phyloP scores from a whole-genome alignment of 345 rosid species.

The Corchorus capsularis region DNA sequence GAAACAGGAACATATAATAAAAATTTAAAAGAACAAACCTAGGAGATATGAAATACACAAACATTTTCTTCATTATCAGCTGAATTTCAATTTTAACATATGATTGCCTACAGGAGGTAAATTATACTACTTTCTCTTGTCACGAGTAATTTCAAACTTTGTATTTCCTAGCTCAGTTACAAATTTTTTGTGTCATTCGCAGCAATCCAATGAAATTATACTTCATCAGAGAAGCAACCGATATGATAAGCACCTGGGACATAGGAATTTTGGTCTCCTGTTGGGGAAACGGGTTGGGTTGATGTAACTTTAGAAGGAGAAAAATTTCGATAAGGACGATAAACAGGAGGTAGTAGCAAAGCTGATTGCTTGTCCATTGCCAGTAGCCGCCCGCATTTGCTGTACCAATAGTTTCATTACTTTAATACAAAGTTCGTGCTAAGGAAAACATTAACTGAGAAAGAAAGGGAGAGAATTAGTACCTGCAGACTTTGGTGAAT shows the following conservation, averaged over 20 bases:
- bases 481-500: slow-evolving; percentile 78
- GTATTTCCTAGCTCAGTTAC: slow-evolving; percentile 1
- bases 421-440: slow-evolving; percentile 8
- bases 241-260: slow-evolving; percentile 49
- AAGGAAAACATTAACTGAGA: not conserved
- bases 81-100: no score
- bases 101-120: not conserved
- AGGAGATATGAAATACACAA: slow-evolving; percentile 31
- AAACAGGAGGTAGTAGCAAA: slow-evolving; percentile 57
- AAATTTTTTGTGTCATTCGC: not conserved
- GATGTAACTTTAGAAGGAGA: slow-evolving; percentile 25
- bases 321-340: slow-evolving; percentile 44
- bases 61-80: no score
- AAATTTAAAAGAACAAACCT: no score
- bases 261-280: slow-evolving; percentile 35
- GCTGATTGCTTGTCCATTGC: slow-evolving; percentile 72
- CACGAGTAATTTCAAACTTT: slow-evolving; percentile 3
- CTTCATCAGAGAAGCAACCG: slow-evolving; percentile 53
- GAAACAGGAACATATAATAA: no score
- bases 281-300: slow-evolving; percentile 21
- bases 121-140: not conserved
- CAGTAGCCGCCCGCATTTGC: slow-evolving; percentile 70
- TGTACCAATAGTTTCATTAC: slow-evolving; percentile 34
- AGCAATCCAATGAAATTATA: slow-evolving; percentile 18
- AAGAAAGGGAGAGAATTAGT: slow-evolving; percentile 20